Conservation (phyloP, 257 asterid genomes). For the Solanum sitiens region DNA sequence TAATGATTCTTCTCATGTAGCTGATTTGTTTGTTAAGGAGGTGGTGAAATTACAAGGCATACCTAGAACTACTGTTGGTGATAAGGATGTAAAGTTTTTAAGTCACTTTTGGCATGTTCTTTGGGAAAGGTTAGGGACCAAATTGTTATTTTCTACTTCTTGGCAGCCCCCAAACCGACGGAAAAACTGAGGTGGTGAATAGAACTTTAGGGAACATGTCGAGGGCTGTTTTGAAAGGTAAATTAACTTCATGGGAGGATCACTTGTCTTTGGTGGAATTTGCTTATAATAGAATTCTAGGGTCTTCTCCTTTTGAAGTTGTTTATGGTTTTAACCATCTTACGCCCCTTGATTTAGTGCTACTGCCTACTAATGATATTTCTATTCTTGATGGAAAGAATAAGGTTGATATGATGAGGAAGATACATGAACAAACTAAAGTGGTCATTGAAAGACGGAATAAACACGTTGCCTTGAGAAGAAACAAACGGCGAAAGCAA, state of each 20-base stretch:
- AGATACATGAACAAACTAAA: too few relatives aligned
- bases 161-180: background rate
- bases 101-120: background rate
- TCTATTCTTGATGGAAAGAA: too few relatives aligned
- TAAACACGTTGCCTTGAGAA: background rate
- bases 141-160: background rate
- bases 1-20: background rate
- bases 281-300: background rate
- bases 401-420: background rate
- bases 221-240: too few relatives aligned
- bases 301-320: background rate
- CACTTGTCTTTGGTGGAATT: too few relatives aligned
- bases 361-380: background rate
- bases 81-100: background rate
- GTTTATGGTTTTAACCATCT: background rate
- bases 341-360: background rate
- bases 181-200: too few relatives aligned
- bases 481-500: background rate
- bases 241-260: too few relatives aligned
- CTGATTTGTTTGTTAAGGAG: background rate
- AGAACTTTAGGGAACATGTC: too few relatives aligned
- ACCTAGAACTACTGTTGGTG: background rate
- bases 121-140: background rate
- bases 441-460: background rate
- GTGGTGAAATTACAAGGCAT: background rate